Conservation (phyloP, 805 yeast species). For the Pichia membranifaciens region DNA sequence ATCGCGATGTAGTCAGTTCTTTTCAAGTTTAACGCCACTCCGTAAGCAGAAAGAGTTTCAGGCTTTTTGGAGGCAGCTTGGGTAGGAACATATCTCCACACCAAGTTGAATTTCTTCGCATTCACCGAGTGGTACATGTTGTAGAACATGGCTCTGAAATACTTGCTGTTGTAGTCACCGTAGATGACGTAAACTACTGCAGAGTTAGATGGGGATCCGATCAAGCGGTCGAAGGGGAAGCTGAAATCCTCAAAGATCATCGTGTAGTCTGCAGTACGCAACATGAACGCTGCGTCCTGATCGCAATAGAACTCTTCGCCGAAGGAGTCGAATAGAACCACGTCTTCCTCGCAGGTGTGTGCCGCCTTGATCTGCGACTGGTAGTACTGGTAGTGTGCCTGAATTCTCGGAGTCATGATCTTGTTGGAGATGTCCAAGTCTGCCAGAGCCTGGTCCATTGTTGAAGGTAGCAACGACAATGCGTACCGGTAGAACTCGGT, state of each 20-base stretch:
- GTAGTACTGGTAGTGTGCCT: constrained; percentile 57
- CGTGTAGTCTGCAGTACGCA: constrained; percentile 48
- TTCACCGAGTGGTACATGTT: constrained; percentile 53
- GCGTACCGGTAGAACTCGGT: constrained; percentile 23
- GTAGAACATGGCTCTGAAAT: constrained; percentile 52
- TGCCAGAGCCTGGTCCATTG: constrained; percentile 22
- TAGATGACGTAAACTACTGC: constrained; percentile 45
- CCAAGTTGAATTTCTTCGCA: constrained; percentile 62
- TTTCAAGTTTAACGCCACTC: constrained; percentile 57
- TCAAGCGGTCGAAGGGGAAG: constrained; percentile 54
- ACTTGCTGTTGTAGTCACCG: constrained; percentile 50
- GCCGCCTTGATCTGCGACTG: constrained; percentile 29
- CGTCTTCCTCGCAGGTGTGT: constrained; percentile 14
- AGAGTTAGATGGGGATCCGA: constrained; percentile 40
- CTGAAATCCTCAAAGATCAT: constrained; percentile 15
- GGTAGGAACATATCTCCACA: constrained; percentile 64
- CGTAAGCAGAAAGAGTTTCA: constrained; percentile 49
- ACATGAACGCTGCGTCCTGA: constrained; percentile 70
- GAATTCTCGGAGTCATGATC: constrained; percentile 53
- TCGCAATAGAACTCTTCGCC: constrained; percentile 51
- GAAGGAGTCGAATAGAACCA: constrained; percentile 32
- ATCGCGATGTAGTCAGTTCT: constrained; percentile 61
- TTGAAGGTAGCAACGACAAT: constrained; percentile 13
- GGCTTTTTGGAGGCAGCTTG: neutral
- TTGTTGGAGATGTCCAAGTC: constrained; percentile 43